These are phyloP conservation scores for Vaccinium myrtillus DNA, from an alignment of 148 eudicot species.

Conservation along the genomic window DNA sequence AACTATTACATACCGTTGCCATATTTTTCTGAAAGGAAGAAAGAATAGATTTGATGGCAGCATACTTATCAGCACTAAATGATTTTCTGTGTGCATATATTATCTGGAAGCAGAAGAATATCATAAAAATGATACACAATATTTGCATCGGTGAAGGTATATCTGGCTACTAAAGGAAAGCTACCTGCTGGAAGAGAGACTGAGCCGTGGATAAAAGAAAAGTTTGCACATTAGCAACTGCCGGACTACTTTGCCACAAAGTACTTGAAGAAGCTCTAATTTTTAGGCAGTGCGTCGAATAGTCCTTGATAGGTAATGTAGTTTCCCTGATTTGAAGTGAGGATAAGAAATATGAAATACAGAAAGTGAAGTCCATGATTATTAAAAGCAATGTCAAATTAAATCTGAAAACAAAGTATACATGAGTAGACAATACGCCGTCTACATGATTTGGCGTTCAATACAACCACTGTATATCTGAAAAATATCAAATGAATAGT, in stretches of 20 bases:
- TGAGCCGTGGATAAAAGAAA: slow-evolving; percentile 57
- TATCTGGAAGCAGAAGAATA: slow-evolving; percentile 48
- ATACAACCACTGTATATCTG: neutral
- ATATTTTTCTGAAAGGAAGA: slow-evolving; percentile 32
- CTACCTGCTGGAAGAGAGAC: slow-evolving; percentile 76
- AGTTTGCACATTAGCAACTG: slow-evolving; percentile 27
- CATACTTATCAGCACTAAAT: slow-evolving; percentile 52
- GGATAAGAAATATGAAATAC: slow-evolving; percentile 13
- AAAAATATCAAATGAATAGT: neutral
- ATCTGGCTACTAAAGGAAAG: neutral
- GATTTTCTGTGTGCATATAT: slow-evolving; percentile 72
- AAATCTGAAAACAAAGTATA: neutral
- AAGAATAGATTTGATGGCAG: slow-evolving; percentile 43
- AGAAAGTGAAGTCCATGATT: neutral
- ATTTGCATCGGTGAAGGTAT: neutral
- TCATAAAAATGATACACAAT: neutral
- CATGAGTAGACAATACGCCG: neutral
- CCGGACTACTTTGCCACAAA: slow-evolving; percentile 56
- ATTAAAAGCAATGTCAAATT: neutral
- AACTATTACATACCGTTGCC: slow-evolving; percentile 35
- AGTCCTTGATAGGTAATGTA: slow-evolving; percentile 49
- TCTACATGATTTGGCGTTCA: neutral
- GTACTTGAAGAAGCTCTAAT: slow-evolving; percentile 58
- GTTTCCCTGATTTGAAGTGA: slow-evolving; percentile 40
- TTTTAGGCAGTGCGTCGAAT: slow-evolving; percentile 49